These are phyloP conservation scores for Ophiostoma perfectum DNA, from an alignment of 2,329 filamentous ascomycete genomes.

Conservation along the genomic window DNA sequence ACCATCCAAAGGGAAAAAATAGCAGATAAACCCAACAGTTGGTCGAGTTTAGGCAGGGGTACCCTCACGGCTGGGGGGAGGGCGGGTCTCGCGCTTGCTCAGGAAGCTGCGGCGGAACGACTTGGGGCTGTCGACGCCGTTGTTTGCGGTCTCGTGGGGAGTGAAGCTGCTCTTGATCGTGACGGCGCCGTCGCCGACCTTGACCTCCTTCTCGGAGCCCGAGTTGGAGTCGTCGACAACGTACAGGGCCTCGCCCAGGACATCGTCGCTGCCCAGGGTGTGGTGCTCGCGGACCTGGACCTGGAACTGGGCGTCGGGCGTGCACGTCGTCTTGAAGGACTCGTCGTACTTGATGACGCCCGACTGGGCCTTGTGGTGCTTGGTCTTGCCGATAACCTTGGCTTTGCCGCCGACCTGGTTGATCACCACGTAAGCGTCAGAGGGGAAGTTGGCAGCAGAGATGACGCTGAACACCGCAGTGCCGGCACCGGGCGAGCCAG, in stretches of 20 bases:
- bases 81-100: slow-evolving; percentile 40
- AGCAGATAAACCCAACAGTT: background rate
- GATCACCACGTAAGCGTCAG: slow-evolving; percentile 73
- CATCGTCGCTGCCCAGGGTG: slow-evolving; percentile 75
- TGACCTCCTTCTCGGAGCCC: slow-evolving; percentile 65
- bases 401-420: slow-evolving; percentile 61
- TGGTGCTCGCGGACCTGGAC: slow-evolving; percentile 79
- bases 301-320: slow-evolving; percentile 80
- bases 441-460: slow-evolving; percentile 70
- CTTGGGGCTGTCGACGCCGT: slow-evolving; percentile 40
- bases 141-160: slow-evolving; percentile 35
- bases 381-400: slow-evolving; percentile 87
- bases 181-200: slow-evolving; percentile 67
- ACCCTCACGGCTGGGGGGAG: slow-evolving; percentile 41
- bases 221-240: slow-evolving; percentile 77
- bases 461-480: slow-evolving; percentile 76
- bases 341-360: slow-evolving; percentile 69
- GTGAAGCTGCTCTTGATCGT: slow-evolving; percentile 68
- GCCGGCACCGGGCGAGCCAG: slow-evolving; percentile 57
- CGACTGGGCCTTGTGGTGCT: slow-evolving; percentile 69
- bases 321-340: slow-evolving; percentile 70
- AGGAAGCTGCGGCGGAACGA: slow-evolving; percentile 50
- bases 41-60: slow-evolving; percentile 31
- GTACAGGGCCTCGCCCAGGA: slow-evolving; percentile 80
- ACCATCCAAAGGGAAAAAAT: background rate